A percentile compares a stretch with the other conserved stretches of the same genome.
These are phyloP conservation scores for Salix viminalis DNA, from an alignment of 345 rosid species.

Conservation along the genomic window DNA sequence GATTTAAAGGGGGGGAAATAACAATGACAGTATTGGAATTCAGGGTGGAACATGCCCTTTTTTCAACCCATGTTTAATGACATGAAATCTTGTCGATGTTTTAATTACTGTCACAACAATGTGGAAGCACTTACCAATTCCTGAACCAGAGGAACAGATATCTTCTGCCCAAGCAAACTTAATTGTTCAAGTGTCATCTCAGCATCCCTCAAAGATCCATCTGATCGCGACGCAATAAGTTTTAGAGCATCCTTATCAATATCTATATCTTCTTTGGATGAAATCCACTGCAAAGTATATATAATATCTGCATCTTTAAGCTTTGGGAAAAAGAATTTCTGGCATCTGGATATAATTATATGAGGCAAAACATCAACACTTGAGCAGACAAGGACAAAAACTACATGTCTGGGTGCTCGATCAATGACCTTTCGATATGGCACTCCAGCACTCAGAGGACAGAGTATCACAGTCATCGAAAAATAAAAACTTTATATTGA, in stretches of 20 bases:
- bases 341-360: conserved; percentile 85
- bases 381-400: conserved; percentile 76
- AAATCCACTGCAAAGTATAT: conserved; percentile 67
- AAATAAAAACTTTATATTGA: conserved; percentile 64
- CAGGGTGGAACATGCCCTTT: not conserved
- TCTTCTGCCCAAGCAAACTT: conserved; percentile 82
- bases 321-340: conserved; percentile 93
- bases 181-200: conserved; percentile 95
- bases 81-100: not conserved
- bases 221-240: conserved; percentile 92
- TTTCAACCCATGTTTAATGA: not conserved
- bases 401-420: conserved; percentile 71
- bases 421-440: conserved; percentile 76
- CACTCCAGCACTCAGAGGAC: conserved; percentile 76
- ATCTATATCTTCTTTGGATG: conserved; percentile 62
- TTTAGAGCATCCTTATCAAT: conserved; percentile 78
- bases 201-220: conserved; percentile 95
- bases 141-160: conserved; percentile 82
- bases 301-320: conserved; percentile 84
- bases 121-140: conserved; percentile 62
- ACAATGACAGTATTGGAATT: not conserved
- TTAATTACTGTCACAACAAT: not conserved
- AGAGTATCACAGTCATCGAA: conserved; percentile 84
- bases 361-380: conserved; percentile 92
- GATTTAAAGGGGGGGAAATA: not conserved